Conservation (phyloP, 2,329 filamentous ascomycete species). For the Ceratocystiopsis minuta region DNA sequence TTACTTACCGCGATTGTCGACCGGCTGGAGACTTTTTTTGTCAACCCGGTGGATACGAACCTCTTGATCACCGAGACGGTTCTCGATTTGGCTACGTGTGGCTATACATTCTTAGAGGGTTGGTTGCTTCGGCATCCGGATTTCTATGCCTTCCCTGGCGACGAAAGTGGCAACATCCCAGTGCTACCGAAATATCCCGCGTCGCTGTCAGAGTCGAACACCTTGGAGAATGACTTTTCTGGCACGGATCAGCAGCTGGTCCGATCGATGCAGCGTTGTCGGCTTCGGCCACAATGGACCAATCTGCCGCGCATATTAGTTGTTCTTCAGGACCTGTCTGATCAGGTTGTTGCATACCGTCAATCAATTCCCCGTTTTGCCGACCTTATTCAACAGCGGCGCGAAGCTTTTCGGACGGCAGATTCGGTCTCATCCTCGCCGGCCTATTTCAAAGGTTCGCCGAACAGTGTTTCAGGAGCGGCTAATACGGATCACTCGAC, state of each 20-base stretch:
- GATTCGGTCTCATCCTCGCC: slow-evolving; percentile 15
- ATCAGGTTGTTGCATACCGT: slow-evolving; percentile 45
- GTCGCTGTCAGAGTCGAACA: no score
- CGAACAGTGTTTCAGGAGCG: no score
- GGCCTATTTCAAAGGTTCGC: no score
- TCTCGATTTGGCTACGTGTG: slow-evolving; percentile 66
- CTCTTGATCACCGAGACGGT: slow-evolving; percentile 71
- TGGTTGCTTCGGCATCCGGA: slow-evolving; percentile 66
- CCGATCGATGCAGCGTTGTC: no score
- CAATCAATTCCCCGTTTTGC: slow-evolving; percentile 53
- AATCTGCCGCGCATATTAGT: slow-evolving; percentile 35
- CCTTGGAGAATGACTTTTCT: no score
- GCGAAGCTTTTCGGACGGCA: slow-evolving; percentile 45
- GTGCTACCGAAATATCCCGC: no score
- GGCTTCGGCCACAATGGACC: slow-evolving; percentile 30
- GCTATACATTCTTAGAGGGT: slow-evolving; percentile 70
- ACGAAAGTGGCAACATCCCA: no score
- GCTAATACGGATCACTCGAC: no score
- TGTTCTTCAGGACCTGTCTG: slow-evolving; percentile 40
- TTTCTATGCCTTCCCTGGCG: slow-evolving; percentile 22
- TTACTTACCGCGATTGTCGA: slow-evolving; percentile 46
- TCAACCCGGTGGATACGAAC: slow-evolving; percentile 84
- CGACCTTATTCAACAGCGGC: slow-evolving; percentile 47
- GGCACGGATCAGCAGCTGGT: no score
- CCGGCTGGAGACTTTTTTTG: slow-evolving; percentile 63